Conservation (phyloP, 805 yeast species). For the Metschnikowia matae region DNA sequence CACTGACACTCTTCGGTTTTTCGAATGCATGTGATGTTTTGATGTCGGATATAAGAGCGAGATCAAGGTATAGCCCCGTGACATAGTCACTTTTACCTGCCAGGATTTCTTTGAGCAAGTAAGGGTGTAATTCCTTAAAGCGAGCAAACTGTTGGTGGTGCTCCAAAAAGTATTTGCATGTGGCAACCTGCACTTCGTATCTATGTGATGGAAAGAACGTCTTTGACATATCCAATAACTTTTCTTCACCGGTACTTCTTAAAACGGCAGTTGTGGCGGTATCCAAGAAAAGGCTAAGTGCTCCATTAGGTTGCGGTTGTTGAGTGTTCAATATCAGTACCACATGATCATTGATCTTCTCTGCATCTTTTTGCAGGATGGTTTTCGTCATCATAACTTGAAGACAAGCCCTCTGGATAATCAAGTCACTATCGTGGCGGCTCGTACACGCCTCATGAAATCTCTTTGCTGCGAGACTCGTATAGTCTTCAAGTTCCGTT, state of each 20-base stretch:
- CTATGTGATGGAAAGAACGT: neutral
- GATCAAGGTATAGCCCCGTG: neutral
- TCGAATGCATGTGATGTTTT: neutral
- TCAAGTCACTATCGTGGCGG: neutral
- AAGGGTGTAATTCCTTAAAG: constrained; percentile 1
- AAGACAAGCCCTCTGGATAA: constrained; percentile 9
- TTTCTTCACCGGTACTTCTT: constrained; percentile 16
- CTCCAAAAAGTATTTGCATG: constrained; percentile 3
- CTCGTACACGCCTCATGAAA: constrained; percentile 34
- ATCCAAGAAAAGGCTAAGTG: constrained; percentile 33
- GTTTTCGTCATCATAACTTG: constrained; percentile 1
- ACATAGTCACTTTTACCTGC: neutral
- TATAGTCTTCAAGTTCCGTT: constrained; percentile 19
- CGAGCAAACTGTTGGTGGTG: neutral
- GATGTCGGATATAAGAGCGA: neutral
- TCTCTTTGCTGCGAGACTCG: constrained; percentile 17
- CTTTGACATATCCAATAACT: neutral
- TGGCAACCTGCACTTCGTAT: constrained; percentile 9
- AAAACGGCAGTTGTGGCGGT: constrained; percentile 18
- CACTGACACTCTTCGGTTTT: neutral
- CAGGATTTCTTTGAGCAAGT: neutral
- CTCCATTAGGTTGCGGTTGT: constrained; percentile 4
- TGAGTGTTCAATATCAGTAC: neutral
- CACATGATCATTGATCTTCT: neutral
- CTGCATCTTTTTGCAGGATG: neutral